Base-by-base conservation (phyloP, 495 filamentous ascomycete genomes). In the Penicillium chermesinum region DNA sequence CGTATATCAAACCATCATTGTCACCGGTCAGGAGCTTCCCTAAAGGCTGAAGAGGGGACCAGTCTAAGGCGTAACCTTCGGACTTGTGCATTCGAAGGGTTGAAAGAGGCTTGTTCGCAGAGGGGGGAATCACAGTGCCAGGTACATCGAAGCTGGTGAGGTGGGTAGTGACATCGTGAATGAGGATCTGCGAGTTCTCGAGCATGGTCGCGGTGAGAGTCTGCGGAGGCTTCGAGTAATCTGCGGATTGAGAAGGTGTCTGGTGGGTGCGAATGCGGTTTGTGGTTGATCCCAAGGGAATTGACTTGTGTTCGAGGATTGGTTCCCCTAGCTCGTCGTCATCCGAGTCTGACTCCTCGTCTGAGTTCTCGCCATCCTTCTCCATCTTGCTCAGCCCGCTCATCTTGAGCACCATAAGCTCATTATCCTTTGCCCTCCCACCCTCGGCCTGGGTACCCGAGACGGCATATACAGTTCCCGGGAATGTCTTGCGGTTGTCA, bases 21-120 rank as follows among this genome's bases (percentile, higher is more conserved):
- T 98, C 93, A 55, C 93, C 93, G 0, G 93, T 96, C 42, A 94
- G 64, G 2, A 98, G 82, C 66, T 91, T 94, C 30, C 91, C 91
- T 30, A 77, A 67, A 0, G 81, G 77, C 21, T 88, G 75, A 9
- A 87, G 70, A 0, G 86, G 85, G 20, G 89, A 95, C 93, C 93
- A 98, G 63, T 96, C 93, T 12, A 98, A 66, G 0, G 88, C 93
- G 61, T 96, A 98, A 38, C 93, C 93, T 71, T 98, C 93, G 7
- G 83, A 71, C 68, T 87, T 90, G 75, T 98, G 93, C 66, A 91
- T 88, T 49, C 85, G 81, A 48, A 97, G 84, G 10, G 89, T 95
- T 38, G 79, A 85, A 17, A 93, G 64, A 19, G 93, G 88, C 62
- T 93, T 93, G 51, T 85, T 90, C 48, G 90, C 85, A 41, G 86